phyloP scores from a whole-genome alignment of 163 green algal species.

The Chloromonas sp. region DNA sequence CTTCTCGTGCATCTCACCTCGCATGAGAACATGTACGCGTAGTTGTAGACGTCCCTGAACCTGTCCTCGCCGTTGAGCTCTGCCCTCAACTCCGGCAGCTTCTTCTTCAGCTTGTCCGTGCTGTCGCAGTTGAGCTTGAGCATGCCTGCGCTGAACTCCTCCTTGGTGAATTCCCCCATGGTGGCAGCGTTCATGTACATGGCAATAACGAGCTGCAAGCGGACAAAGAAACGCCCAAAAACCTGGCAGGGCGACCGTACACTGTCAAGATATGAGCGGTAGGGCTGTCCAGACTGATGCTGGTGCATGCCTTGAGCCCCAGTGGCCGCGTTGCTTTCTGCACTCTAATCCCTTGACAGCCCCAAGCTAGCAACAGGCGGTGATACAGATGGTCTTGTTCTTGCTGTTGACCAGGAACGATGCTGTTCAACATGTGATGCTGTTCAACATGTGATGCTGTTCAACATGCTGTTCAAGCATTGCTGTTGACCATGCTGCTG shows the following conservation, averaged over 20 bases:
- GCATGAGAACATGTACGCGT: slow-evolving; percentile 76
- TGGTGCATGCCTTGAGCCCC: too few species aligned
- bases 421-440: too few species aligned
- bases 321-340: too few species aligned
- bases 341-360: too few species aligned
- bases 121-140: slow-evolving; percentile 63
- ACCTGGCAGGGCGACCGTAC: neutral
- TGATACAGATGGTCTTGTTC: too few species aligned
- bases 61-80: slow-evolving; percentile 60
- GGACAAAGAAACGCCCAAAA: neutral
- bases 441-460: too few species aligned
- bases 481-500: too few species aligned
- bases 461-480: too few species aligned
- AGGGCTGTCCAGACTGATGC: too few species aligned
- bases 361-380: too few species aligned
- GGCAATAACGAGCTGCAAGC: slow-evolving; percentile 72
- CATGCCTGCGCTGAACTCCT: slow-evolving; percentile 60
- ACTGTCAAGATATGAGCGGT: neutral
- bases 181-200: slow-evolving; percentile 64
- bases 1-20: slow-evolving; percentile 31
- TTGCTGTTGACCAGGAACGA: too few species aligned
- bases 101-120: slow-evolving; percentile 66
- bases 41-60: slow-evolving; percentile 89
- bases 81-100: slow-evolving; percentile 57
- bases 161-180: slow-evolving; percentile 82